Evolutionary conservation across 345 rosid genomes (phyloP).

Genomic region (Trapa bicornis): DNA sequence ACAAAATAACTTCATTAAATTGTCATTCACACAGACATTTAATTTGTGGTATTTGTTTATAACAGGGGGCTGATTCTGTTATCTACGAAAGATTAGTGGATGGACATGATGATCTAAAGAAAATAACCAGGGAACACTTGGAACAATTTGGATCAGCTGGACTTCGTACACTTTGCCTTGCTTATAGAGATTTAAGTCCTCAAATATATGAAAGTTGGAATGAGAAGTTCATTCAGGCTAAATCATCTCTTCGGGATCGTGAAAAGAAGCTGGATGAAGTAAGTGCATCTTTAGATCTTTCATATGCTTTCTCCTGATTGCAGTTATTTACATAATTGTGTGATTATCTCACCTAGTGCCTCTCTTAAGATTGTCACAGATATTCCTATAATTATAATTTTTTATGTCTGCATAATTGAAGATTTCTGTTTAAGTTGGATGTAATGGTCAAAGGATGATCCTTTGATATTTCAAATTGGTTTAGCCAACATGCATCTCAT

Average conservation of each 20-base stretch:
- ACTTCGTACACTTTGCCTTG: conserved; percentile 95
- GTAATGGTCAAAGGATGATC: neutral
- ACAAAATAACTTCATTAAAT: conserved; percentile 8
- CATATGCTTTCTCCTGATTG: neutral
- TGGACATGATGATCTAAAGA: conserved; percentile 58
- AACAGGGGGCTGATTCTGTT: conserved; percentile 97
- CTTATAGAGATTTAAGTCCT: conserved; percentile 67
- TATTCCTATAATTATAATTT: neutral
- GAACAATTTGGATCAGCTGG: conserved; percentile 96
- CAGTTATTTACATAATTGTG: neutral
- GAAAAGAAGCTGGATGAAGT: conserved; percentile 99
- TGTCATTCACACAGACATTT: conserved; percentile 19
- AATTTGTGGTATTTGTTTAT: conserved; percentile 12
- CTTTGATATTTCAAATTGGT: neutral
- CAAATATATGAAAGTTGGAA: conserved; percentile 84
- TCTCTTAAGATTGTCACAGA: neutral
- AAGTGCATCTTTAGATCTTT: conserved; percentile 3
- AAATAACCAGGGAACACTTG: conserved; percentile 73
- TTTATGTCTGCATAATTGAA: neutral
- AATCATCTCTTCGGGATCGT: conserved; percentile 86
- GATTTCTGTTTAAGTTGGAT: neutral
- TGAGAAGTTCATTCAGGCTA: conserved; percentile 93
- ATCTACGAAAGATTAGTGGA: conserved; percentile 76
- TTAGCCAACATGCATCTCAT: neutral
- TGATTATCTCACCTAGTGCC: neutral